These are phyloP conservation scores for Margaritispora aquatica DNA, from an alignment of 495 filamentous ascomycete genomes.

Conservation along the genomic window DNA sequence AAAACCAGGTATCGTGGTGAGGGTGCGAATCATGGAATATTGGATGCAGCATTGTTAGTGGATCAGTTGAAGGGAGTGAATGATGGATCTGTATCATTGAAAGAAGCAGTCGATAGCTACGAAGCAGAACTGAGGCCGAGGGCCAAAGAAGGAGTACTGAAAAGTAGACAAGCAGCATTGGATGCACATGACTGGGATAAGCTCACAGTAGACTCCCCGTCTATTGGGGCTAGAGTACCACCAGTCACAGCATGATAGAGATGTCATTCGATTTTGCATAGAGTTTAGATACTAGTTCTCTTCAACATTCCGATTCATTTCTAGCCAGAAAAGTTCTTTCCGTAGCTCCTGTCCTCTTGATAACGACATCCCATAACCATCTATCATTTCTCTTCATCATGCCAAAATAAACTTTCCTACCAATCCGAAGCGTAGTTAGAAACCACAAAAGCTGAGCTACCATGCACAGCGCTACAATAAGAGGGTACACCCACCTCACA, in stretches of 20 bases:
- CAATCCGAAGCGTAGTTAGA: neutral
- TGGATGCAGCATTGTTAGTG: slow-evolving; percentile 40
- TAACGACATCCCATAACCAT: too few relatives aligned
- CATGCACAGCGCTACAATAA: neutral
- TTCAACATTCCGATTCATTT: too few relatives aligned
- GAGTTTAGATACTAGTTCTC: too few relatives aligned
- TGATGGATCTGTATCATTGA: slow-evolving; percentile 10
- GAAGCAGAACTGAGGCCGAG: slow-evolving; percentile 46
- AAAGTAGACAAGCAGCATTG: slow-evolving; percentile 52
- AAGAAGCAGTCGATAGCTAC: slow-evolving; percentile 37
- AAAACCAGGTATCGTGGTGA: slow-evolving; percentile 40
- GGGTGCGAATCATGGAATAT: slow-evolving; percentile 53
- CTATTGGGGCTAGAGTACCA: neutral
- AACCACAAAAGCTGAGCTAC: neutral
- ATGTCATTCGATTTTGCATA: too few relatives aligned
- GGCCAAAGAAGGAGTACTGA: slow-evolving; percentile 43
- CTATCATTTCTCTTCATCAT: neutral
- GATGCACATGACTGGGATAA: slow-evolving; percentile 54
- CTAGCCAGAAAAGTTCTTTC: too few relatives aligned
- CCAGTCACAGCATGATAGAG: neutral
- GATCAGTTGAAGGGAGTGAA: slow-evolving; percentile 24
- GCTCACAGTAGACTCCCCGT: slow-evolving; percentile 12
- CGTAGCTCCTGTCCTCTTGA: too few relatives aligned
- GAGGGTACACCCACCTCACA: neutral
- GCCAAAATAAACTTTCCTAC: neutral